phyloP scores from a whole-genome alignment of 805 yeast species.

The Candida cerambycidarum region DNA sequence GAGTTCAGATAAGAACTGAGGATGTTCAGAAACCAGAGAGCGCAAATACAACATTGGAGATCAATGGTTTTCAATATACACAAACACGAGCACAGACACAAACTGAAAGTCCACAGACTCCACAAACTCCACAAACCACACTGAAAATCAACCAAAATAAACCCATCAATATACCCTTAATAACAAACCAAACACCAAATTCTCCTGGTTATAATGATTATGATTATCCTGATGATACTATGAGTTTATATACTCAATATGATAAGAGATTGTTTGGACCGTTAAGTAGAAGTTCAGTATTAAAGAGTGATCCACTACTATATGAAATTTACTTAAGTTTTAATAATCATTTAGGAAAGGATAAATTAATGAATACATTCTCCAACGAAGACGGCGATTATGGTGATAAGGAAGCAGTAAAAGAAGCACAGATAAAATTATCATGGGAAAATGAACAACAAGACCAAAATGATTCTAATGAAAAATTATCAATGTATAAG shows the following conservation, averaged over 20 bases:
- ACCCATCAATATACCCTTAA: neutral
- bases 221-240: conserved; percentile 4
- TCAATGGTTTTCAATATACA: too few species aligned
- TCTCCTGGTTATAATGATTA: too few species aligned
- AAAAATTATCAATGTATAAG: conserved; percentile 3
- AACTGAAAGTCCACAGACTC: too few species aligned
- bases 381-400: neutral
- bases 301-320: conserved; percentile 11
- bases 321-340: conserved; percentile 5
- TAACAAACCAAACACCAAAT: neutral
- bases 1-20: too few species aligned
- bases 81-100: too few species aligned
- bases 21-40: too few species aligned
- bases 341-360: conserved; percentile 6
- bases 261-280: conserved; percentile 9
- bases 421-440: neutral
- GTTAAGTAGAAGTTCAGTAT: conserved; percentile 2
- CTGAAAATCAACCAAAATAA: too few species aligned
- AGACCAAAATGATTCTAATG: neutral
- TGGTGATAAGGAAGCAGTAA: neutral
- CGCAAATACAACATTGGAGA: too few species aligned
- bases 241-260: conserved; percentile 4
- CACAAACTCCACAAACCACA: too few species aligned
- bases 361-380: conserved; percentile 2
- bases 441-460: neutral